Evolutionary conservation across 192 early-diverging fungal species (phyloP), one percentile per base, ranked within the genome.

Genomic region (Fimicolochytrium jonesii): DNA sequence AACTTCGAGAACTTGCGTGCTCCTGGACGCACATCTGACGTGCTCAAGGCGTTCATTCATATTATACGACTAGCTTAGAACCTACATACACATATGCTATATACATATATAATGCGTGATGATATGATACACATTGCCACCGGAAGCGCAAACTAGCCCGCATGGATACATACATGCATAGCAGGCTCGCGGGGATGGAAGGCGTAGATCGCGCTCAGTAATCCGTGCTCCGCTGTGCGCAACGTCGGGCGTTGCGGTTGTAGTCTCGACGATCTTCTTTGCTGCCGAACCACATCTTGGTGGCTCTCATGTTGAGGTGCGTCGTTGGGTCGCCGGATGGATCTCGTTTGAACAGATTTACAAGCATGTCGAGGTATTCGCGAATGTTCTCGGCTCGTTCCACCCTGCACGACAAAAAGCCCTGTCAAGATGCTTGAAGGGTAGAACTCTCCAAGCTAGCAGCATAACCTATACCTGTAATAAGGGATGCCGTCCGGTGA

Each of bases 401-500:
- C 3, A 71, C 66, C n/a, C 77, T 64, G 23, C 6, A 34, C n/a
- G n/a, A n/a, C n/a, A n/a, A n/a, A n/a, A n/a, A n/a, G n/a, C n/a
- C 18, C 10, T 25, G 29, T 25, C 36, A 44, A 57, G 23, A 9
- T 13, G 10, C 20, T 7, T 4, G 5, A 23, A 53, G 15, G 10
- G 7, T 15, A 22, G 7, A 9, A 22, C 9, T 7, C 46, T 48
- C 22, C n/a, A 15, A 6, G 7, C 6, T 15, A 7, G 7, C 46
- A 7, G 46, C 11, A 20, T 20, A 30, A 6, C 9, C n/a, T n/a
- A n/a, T 51, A 73, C 71, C 64, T 63, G 41, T 80, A 80, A 61
- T 77, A 86, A 6, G 80, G 82, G 22, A 84, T 51, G 9, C 85
- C 85, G 49, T 82, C 77, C 37, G 43, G 35, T 2, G 78, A 81